Conservation (phyloP, 805 yeast species). For the Wickerhamiella galacta region DNA sequence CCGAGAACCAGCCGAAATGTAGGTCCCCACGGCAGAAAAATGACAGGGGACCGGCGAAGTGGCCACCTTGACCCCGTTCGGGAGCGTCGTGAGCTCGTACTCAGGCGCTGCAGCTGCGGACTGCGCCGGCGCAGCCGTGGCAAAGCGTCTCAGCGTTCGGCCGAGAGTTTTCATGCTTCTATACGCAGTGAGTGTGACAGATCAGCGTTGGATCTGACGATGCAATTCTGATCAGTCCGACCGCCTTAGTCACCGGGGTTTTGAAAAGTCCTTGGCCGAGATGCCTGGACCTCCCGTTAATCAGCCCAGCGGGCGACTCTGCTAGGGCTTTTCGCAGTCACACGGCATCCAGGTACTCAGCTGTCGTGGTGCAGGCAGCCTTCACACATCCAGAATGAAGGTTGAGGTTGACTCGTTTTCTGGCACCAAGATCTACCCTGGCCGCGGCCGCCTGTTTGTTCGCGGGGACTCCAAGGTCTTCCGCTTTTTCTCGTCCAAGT, state of each 20-base stretch:
- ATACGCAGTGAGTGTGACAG: too few relatives aligned
- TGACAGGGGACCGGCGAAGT: constrained; percentile 80
- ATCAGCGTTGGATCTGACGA: not conserved
- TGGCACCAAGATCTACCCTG: constrained; percentile 99
- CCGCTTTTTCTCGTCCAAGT: constrained; percentile 97
- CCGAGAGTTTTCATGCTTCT: too few relatives aligned
- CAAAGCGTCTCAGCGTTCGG: too few relatives aligned
- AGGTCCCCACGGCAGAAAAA: constrained; percentile 79
- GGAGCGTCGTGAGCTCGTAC: constrained; percentile 27
- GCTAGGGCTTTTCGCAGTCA: too few relatives aligned
- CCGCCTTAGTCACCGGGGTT: too few relatives aligned
- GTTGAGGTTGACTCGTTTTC: constrained; percentile 99
- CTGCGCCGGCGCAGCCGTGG: too few relatives aligned
- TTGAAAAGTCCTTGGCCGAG: too few relatives aligned
- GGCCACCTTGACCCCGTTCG: constrained; percentile 69
- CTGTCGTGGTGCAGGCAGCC: too few relatives aligned
- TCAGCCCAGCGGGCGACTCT: too few relatives aligned
- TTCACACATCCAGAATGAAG: too few relatives aligned
- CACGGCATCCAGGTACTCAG: too few relatives aligned
- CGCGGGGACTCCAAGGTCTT: constrained; percentile 99
- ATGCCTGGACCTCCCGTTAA: too few relatives aligned
- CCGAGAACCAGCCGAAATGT: constrained; percentile 80
- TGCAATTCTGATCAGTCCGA: not conserved
- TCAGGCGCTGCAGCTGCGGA: not conserved
- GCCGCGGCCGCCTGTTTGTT: constrained; percentile 96